Conservation (phyloP, 257 asterid genomes). For the Solanum commersonii region DNA sequence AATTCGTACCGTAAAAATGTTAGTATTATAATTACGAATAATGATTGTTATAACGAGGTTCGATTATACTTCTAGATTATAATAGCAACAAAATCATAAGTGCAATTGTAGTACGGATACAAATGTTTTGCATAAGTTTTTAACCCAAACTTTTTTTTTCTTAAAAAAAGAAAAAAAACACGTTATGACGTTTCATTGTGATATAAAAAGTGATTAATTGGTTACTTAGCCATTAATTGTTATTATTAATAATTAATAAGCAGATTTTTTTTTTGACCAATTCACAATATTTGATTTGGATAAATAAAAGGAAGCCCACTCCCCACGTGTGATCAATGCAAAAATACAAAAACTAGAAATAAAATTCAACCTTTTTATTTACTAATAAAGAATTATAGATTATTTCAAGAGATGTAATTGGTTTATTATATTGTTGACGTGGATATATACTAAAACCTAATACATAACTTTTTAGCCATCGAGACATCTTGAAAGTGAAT, state of each 20-base stretch:
- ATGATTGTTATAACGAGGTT: too few species aligned
- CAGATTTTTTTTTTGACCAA: not conserved
- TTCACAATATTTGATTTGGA: not conserved
- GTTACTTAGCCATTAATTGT: not conserved
- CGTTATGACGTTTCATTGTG: not conserved
- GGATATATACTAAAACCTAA: not conserved
- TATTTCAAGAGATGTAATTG: not conserved
- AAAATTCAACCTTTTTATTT: not conserved
- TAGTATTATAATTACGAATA: too few species aligned
- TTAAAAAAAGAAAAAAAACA: too few species aligned
- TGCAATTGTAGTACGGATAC: not conserved
- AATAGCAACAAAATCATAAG: not conserved
- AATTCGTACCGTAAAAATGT: accelerated
- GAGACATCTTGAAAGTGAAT: not conserved
- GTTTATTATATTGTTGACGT: not conserved
- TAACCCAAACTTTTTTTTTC: too few species aligned
- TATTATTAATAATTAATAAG: not conserved
- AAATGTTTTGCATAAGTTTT: not conserved
- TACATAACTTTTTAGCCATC: not conserved
- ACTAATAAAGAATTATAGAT: not conserved
- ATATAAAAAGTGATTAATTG: not conserved
- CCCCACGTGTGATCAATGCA: not conserved
- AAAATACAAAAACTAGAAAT: not conserved
- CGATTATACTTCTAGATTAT: too few species aligned
- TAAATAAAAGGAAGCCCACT: not conserved